phyloP scores from a whole-genome alignment of 1,139 yeast genomes.

The Yamadazyma sp. region DNA sequence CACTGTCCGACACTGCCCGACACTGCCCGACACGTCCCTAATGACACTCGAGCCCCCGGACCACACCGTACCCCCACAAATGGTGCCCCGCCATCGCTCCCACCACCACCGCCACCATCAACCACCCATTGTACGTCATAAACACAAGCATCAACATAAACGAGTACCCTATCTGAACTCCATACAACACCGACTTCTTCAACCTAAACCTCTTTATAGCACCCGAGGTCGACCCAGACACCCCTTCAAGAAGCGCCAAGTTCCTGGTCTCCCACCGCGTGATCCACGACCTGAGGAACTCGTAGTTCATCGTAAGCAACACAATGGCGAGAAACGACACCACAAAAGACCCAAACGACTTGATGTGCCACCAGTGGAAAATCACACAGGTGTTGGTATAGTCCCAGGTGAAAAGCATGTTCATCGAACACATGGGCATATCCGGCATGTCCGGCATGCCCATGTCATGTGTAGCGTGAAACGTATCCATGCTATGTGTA shows the following conservation, averaged over 20 bases:
- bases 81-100: slow-evolving; percentile 72
- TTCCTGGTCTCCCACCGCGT: slow-evolving; percentile 29
- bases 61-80: slow-evolving; percentile 48
- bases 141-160: slow-evolving; percentile 76
- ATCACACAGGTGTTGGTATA: slow-evolving; percentile 71
- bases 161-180: slow-evolving; percentile 73
- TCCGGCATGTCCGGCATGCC: slow-evolving; percentile 3
- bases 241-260: slow-evolving; percentile 16
- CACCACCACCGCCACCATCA: slow-evolving; percentile 66
- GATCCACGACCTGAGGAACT: slow-evolving; percentile 46
- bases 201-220: slow-evolving; percentile 23
- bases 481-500: no score
- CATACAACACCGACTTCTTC: slow-evolving; percentile 53
- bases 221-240: slow-evolving; percentile 15
- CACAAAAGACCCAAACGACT: slow-evolving; percentile 50
- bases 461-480: neutral
- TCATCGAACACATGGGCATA: slow-evolving; percentile 57
- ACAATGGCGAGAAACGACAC: slow-evolving; percentile 52
- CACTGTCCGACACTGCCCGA: neutral
- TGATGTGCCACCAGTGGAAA: slow-evolving; percentile 78
- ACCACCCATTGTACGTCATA: slow-evolving; percentile 86
- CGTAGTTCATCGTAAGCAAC: slow-evolving; percentile 58
- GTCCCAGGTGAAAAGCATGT: slow-evolving; percentile 84
- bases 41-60: slow-evolving; percentile 52
- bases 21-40: slow-evolving; percentile 17